Evolutionary conservation across 2,329 filamentous ascomycete species (phyloP).

Genomic region (Fusarium incarnatum): DNA sequence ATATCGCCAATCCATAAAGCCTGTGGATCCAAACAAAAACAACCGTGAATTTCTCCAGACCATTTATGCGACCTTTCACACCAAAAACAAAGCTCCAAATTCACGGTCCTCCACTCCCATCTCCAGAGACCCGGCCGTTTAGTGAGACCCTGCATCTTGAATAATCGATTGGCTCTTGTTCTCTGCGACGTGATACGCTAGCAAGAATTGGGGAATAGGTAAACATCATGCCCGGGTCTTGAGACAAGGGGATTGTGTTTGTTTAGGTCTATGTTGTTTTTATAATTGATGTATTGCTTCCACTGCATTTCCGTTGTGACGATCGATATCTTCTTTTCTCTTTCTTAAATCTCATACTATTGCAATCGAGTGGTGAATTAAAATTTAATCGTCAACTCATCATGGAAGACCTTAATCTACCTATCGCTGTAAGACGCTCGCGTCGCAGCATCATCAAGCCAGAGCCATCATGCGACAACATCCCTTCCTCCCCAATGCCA

Average conservation of each 20-base stretch:
- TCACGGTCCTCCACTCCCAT: slow-evolving; percentile 38
- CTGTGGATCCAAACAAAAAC: slow-evolving; percentile 30
- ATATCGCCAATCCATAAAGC: slow-evolving; percentile 15
- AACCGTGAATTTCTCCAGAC: slow-evolving; percentile 36
- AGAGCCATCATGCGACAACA: slow-evolving; percentile 41
- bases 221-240: slow-evolving; percentile 55
- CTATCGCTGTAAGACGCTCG: slow-evolving; percentile 67
- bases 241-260: slow-evolving; percentile 14
- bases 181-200: slow-evolving; percentile 50
- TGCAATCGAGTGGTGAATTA: background rate
- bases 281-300: background rate
- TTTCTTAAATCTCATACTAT: background rate
- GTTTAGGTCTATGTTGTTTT: background rate
- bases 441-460: slow-evolving; percentile 58
- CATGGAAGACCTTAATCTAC: slow-evolving; percentile 59
- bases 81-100: slow-evolving; percentile 34
- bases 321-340: background rate
- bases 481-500: slow-evolving; percentile 19
- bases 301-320: background rate
- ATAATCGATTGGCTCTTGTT: slow-evolving; percentile 46
- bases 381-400: background rate
- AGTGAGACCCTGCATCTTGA: slow-evolving; percentile 36
- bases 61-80: slow-evolving; percentile 17
- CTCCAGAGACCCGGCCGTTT: slow-evolving; percentile 32
- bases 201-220: slow-evolving; percentile 56